Evolutionary conservation across 371 early-diverging fungal species (phyloP).

Genomic region (Basidiobolus heterosporus): DNA sequence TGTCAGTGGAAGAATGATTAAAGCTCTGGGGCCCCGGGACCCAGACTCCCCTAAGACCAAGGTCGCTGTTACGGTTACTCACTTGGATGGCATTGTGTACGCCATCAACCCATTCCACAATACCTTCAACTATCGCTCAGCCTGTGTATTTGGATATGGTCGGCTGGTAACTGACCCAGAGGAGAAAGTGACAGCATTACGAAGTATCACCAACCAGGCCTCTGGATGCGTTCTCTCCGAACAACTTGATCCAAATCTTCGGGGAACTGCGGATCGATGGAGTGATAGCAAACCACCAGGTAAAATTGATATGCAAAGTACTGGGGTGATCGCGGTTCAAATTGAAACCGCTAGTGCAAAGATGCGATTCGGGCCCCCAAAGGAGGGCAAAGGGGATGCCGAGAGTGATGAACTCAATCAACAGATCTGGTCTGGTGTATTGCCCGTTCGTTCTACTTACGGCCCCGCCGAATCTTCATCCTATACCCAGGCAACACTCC

Average conservation of each 20-base stretch:
- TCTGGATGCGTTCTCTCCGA: too few species aligned
- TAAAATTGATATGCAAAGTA: slow-evolving; percentile 14
- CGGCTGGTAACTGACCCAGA: slow-evolving; percentile 12
- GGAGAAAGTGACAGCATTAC: slow-evolving; percentile 16
- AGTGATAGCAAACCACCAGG: slow-evolving; percentile 12
- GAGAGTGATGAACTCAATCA: slow-evolving; percentile 10
- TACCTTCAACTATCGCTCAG: slow-evolving; percentile 20
- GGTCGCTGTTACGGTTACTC: slow-evolving; percentile 18
- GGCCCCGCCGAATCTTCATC: too few species aligned
- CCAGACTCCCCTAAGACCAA: slow-evolving; percentile 3
- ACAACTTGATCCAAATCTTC: slow-evolving; percentile 4
- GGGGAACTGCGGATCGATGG: slow-evolving; percentile 16
- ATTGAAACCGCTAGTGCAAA: slow-evolving; percentile 22
- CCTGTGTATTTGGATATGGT: slow-evolving; percentile 18
- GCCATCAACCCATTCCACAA: slow-evolving; percentile 21
- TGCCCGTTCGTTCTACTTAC: slow-evolving; percentile 4
- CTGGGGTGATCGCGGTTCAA: slow-evolving; percentile 19
- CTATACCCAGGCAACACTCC: too few species aligned
- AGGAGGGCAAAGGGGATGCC: slow-evolving; percentile 15
- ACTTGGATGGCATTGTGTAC: slow-evolving; percentile 16
- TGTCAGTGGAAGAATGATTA: slow-evolving; percentile 22
- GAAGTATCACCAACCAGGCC: slow-evolving; percentile 18
- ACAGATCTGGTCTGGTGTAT: slow-evolving; percentile 12
- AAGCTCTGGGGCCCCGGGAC: slow-evolving; percentile 12
- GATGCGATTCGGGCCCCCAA: slow-evolving; percentile 10